Percentiles rank a stretch among this genome's conserved stretches.
Evolutionary conservation across 441 rosid genomes (phyloP).

Genomic region (Francoa sonchifolia): DNA sequence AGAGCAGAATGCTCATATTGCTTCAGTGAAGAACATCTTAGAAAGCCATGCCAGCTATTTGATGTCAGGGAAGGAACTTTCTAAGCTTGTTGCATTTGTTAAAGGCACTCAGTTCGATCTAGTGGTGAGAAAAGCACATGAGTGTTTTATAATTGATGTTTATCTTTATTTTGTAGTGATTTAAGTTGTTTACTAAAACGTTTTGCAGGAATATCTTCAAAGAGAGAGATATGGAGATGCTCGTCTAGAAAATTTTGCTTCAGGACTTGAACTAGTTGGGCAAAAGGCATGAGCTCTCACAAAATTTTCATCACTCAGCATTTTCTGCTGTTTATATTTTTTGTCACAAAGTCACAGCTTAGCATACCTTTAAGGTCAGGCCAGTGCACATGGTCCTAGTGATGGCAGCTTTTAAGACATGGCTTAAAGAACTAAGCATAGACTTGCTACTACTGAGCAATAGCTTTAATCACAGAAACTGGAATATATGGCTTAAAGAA

Average conservation of each 20-base stretch:
- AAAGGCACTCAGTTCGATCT: constrained; percentile 99
- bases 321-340: not conserved
- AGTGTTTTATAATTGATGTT: not conserved
- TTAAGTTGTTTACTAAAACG: constrained; percentile 12
- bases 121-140: constrained; percentile 51
- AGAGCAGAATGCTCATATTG: constrained; percentile 83
- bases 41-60: constrained; percentile 94
- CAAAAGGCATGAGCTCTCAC: constrained; percentile 42
- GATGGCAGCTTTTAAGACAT: no score
- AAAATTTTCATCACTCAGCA: not conserved
- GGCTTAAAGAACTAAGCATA: not conserved
- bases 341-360: no score
- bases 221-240: constrained; percentile 82
- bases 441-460: no score
- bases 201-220: constrained; percentile 84
- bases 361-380: no score
- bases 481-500: no score
- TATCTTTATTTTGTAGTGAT: constrained; percentile 10
- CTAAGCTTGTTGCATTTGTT: constrained; percentile 95
- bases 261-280: constrained; percentile 85
- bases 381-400: no score
- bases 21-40: constrained; percentile 78
- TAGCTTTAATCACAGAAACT: no score
- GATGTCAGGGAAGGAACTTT: constrained; percentile 96
- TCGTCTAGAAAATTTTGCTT: constrained; percentile 78